Base-by-base conservation (phyloP, 78 protist species). In the Chrysochromulina parva region DNA sequence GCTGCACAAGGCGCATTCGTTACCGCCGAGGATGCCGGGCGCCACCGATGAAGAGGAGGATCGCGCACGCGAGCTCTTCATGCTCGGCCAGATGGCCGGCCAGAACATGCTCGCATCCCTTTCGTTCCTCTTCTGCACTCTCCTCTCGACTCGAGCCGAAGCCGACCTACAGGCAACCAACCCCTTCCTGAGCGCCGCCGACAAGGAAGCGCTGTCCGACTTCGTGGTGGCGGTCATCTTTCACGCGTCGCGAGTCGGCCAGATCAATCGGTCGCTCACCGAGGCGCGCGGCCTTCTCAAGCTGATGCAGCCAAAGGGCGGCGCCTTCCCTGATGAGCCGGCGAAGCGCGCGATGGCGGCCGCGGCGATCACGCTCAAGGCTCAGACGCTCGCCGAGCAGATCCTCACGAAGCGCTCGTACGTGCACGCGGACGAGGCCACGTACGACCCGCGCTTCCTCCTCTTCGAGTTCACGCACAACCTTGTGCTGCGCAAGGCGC, bases 391-490 rank as follows among this genome's bases (percentile, higher is more conserved):
- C 6, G 90, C 90, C 3, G 78, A 66, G 28, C 55, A 9, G 38
- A 50, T 86, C 2, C 78, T 50, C 58, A 38, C 73, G 3, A 28
- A 54, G 88, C 88, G 88, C 9, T 47, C 7, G 9, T 84, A 59
- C 71, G 73, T 66, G 24, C 3, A 22, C 24, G 73, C 73, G 17
- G 38, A 11, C 38, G 52, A 17, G 55, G 47, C 1, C 50, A 22
- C 4, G 50, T 91, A 19, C 88, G 94, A 92, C 88, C 94, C 94
- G 0, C 87, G 94, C 5, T 59, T 86, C 86, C 71, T 92, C 47
- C 76, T 92, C 22, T 92, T 92, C 67, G 94, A 92, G 71, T 92
- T 86, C 94, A 60, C 47, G 19, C 80, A 86, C 76, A 92, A 92
- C 57, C 1, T 92, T 22, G 62, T 92, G 71, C 90, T 92, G 82